Evolutionary conservation across 192 early-diverging fungal species (phyloP).

Genomic region (Coemansia sp.): DNA sequence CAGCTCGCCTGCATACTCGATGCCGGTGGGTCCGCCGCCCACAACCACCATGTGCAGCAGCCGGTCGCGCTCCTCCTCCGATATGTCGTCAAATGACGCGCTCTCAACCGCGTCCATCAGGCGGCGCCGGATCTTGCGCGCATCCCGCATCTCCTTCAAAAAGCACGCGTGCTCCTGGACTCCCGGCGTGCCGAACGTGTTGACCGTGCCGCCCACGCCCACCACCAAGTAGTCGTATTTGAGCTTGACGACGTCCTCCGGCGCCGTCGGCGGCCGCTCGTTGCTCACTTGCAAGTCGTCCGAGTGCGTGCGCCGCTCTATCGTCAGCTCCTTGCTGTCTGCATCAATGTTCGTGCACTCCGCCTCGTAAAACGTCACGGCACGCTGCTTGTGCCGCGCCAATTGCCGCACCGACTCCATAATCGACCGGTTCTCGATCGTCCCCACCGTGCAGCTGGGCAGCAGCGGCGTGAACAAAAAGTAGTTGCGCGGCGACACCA

Average conservation of each 20-base stretch:
- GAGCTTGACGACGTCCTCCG: constrained; percentile 32
- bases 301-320: constrained; percentile 65
- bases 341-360: constrained; percentile 88
- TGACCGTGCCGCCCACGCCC: constrained; percentile 73
- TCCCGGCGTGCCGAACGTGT: constrained; percentile 83
- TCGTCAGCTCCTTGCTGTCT: constrained; percentile 70
- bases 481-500: constrained; percentile 81
- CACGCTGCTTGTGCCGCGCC: constrained; percentile 80
- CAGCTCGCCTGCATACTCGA: constrained; percentile 72
- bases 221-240: constrained; percentile 82
- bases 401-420: constrained; percentile 79
- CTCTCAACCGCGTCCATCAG: constrained; percentile 79
- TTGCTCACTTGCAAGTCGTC: constrained; percentile 52
- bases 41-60: constrained; percentile 81
- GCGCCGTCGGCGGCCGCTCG: constrained; percentile 54
- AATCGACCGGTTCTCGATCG: constrained; percentile 83
- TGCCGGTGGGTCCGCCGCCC: constrained; percentile 84
- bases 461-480: constrained; percentile 87
- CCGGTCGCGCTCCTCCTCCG: constrained; percentile 61
- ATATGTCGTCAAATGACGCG: constrained; percentile 66
- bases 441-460: constrained; percentile 80
- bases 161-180: constrained; percentile 82
- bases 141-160: constrained; percentile 83
- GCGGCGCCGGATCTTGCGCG: constrained; percentile 73
- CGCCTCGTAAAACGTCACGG: constrained; percentile 85